Base-by-base conservation (phyloP, 768 basidiomycete species). In the Pisolithus orientalis region DNA sequence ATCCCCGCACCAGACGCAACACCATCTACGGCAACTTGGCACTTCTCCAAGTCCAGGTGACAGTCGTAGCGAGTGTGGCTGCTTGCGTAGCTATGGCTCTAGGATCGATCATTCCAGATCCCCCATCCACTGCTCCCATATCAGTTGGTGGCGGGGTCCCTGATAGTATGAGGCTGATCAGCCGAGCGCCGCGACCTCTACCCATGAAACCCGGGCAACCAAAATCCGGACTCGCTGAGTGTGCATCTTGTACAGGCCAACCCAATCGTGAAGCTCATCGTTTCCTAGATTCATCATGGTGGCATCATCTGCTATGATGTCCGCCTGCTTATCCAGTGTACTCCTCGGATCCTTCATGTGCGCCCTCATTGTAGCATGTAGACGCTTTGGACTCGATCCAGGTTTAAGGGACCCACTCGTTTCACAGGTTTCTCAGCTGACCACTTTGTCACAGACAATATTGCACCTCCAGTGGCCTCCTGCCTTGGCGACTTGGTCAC, bases 321-420 rank as follows among this genome's bases (percentile, higher is more conserved):
- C 93, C 1, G 84, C 94, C 0, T 85, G 85, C 49, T 64, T 88
- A 11, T 90, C 89, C 9, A 83, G 86, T 56, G 67, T 88, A 4
- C 61, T 93, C 1, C 79, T 98, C 1, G 96, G 95, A 4, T 88
- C 87, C 0, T 96, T 99, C 70, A 97, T 97, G 93, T 90, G 87
- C 60, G 67, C 72, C 21, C 78, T 97, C 28, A 80, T 97, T 46
- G 77, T 97, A 21, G 48, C 88, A 1, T 94, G 93, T 64, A 75
- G 90, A 47, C 78, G 74, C 61, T 82, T 79, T 55, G 80, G 84
- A 5, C 79, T 85, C 39, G 87, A 99, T 68, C 96, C 96, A 51
- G 94, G 93, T 85, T 61, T 44, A 75, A 59, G 9, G 31, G 14
- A 14, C 11, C 40, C 10, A 14, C 34, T n/a, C 2, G 9, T 17